phyloP scores from a whole-genome alignment of 495 filamentous ascomycete species.

The Penicillium salamii region DNA sequence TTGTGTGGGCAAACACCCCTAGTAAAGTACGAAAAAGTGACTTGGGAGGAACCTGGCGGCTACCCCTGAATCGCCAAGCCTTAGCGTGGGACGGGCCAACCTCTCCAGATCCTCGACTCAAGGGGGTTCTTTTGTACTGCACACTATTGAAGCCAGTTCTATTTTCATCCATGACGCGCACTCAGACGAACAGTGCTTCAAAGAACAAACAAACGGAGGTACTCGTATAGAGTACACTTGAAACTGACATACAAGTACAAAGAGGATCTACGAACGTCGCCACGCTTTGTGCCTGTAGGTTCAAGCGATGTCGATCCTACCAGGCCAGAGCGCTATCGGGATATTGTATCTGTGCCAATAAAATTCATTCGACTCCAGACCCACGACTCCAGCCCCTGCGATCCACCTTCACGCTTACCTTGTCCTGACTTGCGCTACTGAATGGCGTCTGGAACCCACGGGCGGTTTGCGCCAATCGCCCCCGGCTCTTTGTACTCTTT shows the following conservation, averaged over 20 bases:
- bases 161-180: conserved; percentile 15
- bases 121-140: conserved; percentile 15
- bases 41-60: neutral
- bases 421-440: conserved; percentile 14
- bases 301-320: conserved; percentile 19
- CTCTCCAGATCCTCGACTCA: conserved; percentile 22
- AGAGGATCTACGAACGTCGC: neutral
- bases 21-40: neutral
- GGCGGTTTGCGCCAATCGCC: conserved; percentile 26
- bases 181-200: too few species aligned
- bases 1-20: too few species aligned
- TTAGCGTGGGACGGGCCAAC: conserved; percentile 5
- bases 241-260: too few species aligned
- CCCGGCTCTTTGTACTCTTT: conserved; percentile 18
- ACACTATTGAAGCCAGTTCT: conserved; percentile 24
- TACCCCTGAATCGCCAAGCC: conserved; percentile 19
- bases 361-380: conserved; percentile 13
- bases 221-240: too few species aligned
- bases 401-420: conserved; percentile 17
- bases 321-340: conserved; percentile 20
- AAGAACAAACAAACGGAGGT: too few species aligned
- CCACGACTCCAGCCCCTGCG: conserved; percentile 5
- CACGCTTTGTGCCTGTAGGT: neutral
- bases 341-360: conserved; percentile 19
- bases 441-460: conserved; percentile 18